phyloP scores from a whole-genome alignment of 805 yeast genomes.

The Saccharomycopsis microspora region DNA sequence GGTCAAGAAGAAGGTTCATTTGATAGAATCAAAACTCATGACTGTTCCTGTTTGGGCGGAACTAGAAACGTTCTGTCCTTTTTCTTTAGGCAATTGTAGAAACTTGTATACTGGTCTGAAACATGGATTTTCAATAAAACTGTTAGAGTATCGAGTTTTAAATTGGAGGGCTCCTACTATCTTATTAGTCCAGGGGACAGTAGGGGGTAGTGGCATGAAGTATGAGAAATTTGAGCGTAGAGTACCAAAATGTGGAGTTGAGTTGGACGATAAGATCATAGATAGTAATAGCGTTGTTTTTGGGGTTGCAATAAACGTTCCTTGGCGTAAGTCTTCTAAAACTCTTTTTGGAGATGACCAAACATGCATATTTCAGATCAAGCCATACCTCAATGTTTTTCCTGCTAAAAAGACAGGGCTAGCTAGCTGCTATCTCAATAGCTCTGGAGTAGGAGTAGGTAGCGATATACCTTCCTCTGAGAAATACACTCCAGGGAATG shows the following conservation, averaged over 20 bases:
- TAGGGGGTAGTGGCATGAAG: slow-evolving; percentile 3
- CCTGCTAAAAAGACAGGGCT: slow-evolving; percentile 21
- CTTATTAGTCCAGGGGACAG: slow-evolving; percentile 52
- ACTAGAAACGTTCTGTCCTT: background rate
- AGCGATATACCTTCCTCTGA: slow-evolving; percentile 20
- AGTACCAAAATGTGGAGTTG: slow-evolving; percentile 22
- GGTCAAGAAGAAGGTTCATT: no score
- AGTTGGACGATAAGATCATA: slow-evolving; percentile 3
- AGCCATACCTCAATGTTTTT: slow-evolving; percentile 54
- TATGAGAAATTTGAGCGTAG: slow-evolving; percentile 33
- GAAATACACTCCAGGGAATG: slow-evolving; percentile 60
- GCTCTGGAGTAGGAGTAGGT: slow-evolving; percentile 2
- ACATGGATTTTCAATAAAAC: slow-evolving; percentile 75
- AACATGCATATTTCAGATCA: slow-evolving; percentile 50
- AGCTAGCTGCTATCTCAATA: no score
- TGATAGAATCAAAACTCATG: no score
- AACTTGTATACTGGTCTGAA: slow-evolving; percentile 15
- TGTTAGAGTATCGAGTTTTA: slow-evolving; percentile 72
- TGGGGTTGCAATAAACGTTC: slow-evolving; percentile 54
- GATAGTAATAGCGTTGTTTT: slow-evolving; percentile 32
- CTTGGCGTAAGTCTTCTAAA: slow-evolving; percentile 72
- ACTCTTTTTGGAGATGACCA: slow-evolving; percentile 56
- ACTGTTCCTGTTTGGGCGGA: no score
- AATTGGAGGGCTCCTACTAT: slow-evolving; percentile 89
- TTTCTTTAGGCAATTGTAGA: background rate